Evolutionary conservation across 1,284 basidiomycete species (phyloP).

Genomic region (Marasmius oreades): DNA sequence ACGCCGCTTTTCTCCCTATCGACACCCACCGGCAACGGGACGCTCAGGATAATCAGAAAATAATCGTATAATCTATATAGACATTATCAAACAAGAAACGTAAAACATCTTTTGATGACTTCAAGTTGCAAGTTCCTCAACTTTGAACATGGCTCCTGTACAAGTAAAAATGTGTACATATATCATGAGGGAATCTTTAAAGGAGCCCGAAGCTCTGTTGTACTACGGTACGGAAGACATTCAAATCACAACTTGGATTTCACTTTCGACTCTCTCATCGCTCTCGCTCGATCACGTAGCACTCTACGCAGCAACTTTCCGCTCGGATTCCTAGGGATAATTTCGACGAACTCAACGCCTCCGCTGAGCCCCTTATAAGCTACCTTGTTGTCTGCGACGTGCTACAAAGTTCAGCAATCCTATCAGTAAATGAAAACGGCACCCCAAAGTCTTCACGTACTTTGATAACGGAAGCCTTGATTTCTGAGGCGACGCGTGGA

Average conservation of each 20-base stretch:
- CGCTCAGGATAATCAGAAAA: too few species aligned
- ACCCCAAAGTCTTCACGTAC: conserved; percentile 25
- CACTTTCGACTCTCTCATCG: conserved; percentile 17
- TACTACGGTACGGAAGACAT: background rate
- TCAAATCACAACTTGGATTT: background rate
- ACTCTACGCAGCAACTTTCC: conserved; percentile 56
- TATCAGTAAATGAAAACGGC: background rate
- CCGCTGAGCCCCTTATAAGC: conserved; percentile 57
- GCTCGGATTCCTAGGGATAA: conserved; percentile 56
- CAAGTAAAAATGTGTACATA: background rate
- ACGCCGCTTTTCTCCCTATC: too few species aligned
- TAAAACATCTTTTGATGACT: too few species aligned
- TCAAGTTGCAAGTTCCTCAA: too few species aligned
- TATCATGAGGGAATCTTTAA: background rate
- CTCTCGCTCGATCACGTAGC: conserved; percentile 48
- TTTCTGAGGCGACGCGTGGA: conserved; percentile 27
- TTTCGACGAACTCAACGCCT: conserved; percentile 51
- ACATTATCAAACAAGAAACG: too few species aligned
- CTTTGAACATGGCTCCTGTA: background rate
- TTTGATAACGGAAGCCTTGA: conserved; percentile 45
- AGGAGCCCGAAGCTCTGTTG: too few species aligned
- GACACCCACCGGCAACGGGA: too few species aligned
- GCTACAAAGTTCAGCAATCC: conserved; percentile 32
- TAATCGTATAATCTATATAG: too few species aligned
- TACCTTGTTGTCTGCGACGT: conserved; percentile 60